Evolutionary conservation across 208 protist species (phyloP).

Genomic region (Wallacemonas collosoma): DNA sequence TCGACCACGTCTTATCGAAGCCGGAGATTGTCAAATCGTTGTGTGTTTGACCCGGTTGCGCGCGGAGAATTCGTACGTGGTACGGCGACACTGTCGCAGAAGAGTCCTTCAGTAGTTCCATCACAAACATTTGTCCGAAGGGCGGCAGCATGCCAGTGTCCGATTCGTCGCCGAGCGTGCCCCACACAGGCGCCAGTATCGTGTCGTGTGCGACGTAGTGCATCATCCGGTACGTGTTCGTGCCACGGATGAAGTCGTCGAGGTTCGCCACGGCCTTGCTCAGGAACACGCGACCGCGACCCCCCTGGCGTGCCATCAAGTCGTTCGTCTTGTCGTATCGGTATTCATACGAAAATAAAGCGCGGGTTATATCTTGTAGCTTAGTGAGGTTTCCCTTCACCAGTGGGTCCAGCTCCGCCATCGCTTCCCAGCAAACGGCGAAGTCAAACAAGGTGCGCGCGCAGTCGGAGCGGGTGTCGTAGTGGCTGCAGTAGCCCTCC

Average conservation of each 20-base stretch:
- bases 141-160: slow-evolving; percentile 51
- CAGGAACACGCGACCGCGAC: slow-evolving; percentile 44
- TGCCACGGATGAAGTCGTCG: slow-evolving; percentile 24
- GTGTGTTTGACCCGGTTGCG: slow-evolving; percentile 40
- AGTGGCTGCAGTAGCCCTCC: slow-evolving; percentile 41
- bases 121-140: slow-evolving; percentile 56
- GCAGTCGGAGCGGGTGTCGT: slow-evolving; percentile 43
- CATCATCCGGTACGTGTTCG: slow-evolving; percentile 45
- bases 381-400: slow-evolving; percentile 34
- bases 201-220: slow-evolving; percentile 72
- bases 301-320: slow-evolving; percentile 39
- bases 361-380: slow-evolving; percentile 31
- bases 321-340: slow-evolving; percentile 43
- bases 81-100: slow-evolving; percentile 19
- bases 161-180: slow-evolving; percentile 51
- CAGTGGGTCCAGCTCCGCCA: slow-evolving; percentile 27
- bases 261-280: slow-evolving; percentile 53
- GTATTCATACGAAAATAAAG: slow-evolving; percentile 32
- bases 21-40: slow-evolving; percentile 39
- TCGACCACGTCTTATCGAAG: slow-evolving; percentile 33
- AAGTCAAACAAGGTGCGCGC: slow-evolving; percentile 50
- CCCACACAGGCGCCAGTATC: slow-evolving; percentile 38
- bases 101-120: slow-evolving; percentile 56
- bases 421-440: slow-evolving; percentile 36
- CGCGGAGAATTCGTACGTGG: slow-evolving; percentile 57